Conservation (phyloP, 129 eudicot genomes). For the Saposhnikovia divaricata region DNA sequence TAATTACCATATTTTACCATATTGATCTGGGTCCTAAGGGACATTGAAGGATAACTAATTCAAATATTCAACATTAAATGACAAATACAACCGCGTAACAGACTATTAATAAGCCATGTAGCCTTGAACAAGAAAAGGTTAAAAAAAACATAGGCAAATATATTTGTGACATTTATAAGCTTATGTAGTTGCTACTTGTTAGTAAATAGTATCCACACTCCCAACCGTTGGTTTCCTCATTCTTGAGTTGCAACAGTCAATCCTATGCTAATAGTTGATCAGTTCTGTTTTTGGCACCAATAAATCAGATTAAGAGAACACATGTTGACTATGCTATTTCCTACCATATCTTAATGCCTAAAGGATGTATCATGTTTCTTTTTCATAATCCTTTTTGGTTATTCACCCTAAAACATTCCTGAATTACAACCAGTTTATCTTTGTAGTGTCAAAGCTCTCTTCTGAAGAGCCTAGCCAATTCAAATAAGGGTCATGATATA, state of each 20-base stretch:
- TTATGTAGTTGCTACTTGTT: background rate
- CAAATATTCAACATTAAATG: background rate
- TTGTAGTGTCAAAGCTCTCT: background rate
- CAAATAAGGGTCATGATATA: background rate
- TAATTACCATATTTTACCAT: conserved; percentile 6
- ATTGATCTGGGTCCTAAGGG: conserved; percentile 1
- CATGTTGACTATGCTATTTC: background rate
- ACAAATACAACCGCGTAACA: background rate
- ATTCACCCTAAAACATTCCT: background rate
- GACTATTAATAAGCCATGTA: background rate
- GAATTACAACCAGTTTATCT: background rate
- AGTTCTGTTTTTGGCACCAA: background rate
- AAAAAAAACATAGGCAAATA: background rate
- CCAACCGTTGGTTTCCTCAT: background rate
- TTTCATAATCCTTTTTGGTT: background rate
- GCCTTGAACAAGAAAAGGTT: background rate
- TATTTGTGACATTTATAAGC: no score
- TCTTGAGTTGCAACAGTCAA: background rate
- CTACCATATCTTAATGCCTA: background rate
- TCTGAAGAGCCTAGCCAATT: background rate
- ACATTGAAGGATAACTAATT: background rate
- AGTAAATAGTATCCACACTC: background rate
- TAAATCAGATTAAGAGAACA: background rate
- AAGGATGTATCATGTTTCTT: background rate
- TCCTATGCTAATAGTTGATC: background rate